Percentiles rank a stretch among this genome's conserved stretches.
phyloP scores from a whole-genome alignment of 495 filamentous ascomycete species.

The Trichoderma virens region DNA sequence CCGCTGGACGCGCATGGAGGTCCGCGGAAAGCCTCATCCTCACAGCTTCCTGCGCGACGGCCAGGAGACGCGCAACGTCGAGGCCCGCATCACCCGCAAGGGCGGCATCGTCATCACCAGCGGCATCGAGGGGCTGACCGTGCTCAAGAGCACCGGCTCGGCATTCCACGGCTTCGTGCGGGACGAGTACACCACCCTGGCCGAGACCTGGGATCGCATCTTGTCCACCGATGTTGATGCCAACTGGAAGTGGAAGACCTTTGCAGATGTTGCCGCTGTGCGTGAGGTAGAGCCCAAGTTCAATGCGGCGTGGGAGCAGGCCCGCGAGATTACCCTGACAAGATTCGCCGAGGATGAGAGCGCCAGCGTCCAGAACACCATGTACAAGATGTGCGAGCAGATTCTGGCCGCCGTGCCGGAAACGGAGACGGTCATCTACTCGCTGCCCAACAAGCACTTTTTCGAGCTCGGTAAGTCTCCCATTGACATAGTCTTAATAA shows the following conservation, averaged over 20 bases:
- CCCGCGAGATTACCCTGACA: conserved; percentile 75
- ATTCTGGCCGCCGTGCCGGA: conserved; percentile 70
- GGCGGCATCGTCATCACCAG: conserved; percentile 63
- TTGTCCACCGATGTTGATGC: conserved; percentile 86
- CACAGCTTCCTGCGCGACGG: conserved; percentile 92
- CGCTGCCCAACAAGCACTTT: conserved; percentile 95
- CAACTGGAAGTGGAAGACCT: conserved; percentile 74
- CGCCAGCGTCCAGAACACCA: conserved; percentile 89
- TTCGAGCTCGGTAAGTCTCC: conserved; percentile 81
- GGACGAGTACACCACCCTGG: conserved; percentile 86
- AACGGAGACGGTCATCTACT: conserved; percentile 69
- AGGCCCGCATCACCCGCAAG: conserved; percentile 46
- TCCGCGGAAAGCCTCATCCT: conserved; percentile 89
- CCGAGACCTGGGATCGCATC: conserved; percentile 90
- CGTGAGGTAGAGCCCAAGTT: conserved; percentile 56
- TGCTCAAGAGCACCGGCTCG: conserved; percentile 96
- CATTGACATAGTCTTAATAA: conserved; percentile 10
- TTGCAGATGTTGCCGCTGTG: conserved; percentile 61
- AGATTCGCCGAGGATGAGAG: conserved; percentile 88
- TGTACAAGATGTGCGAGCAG: conserved; percentile 95
- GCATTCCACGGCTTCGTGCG: conserved; percentile 90
- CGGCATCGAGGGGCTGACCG: conserved; percentile 65
- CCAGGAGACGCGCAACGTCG: conserved; percentile 73
- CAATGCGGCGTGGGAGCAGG: conserved; percentile 66
- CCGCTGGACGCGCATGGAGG: conserved; percentile 82